A percentile compares a stretch with the other conserved stretches of the same genome.
These are phyloP conservation scores for Beta macrorhiza DNA, from an alignment of 179 eudicot species.

Conservation along the genomic window DNA sequence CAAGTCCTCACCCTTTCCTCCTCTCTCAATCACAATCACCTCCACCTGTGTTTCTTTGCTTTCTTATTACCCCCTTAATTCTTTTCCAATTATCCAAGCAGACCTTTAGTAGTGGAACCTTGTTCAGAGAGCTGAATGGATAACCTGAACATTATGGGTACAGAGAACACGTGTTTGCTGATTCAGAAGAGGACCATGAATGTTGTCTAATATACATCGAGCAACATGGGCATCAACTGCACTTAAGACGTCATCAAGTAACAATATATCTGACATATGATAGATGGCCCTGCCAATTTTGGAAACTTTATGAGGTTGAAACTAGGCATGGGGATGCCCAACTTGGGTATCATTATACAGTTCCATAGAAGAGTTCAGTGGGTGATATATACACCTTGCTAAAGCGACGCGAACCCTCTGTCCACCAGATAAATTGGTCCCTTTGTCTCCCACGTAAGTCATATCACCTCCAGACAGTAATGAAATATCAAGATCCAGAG, in stretches of 20 bases:
- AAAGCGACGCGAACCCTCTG: slow-evolving; percentile 94
- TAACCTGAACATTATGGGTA: slow-evolving; percentile 83
- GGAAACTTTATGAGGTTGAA: background rate
- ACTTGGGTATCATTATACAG: background rate
- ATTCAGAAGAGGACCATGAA: slow-evolving; percentile 73
- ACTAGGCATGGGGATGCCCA: slow-evolving; percentile 6
- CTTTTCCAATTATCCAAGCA: too few species aligned
- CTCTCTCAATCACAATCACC: too few species aligned
- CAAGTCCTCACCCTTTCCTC: too few species aligned
- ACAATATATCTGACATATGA: slow-evolving; percentile 53
- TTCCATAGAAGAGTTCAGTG: slow-evolving; percentile 3
- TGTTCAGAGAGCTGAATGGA: background rate
- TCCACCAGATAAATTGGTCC: slow-evolving; percentile 89
- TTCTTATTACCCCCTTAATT: too few species aligned
- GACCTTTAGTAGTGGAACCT: background rate
- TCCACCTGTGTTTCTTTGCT: too few species aligned
- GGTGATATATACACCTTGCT: slow-evolving; percentile 57
- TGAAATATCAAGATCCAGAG: slow-evolving; percentile 77
- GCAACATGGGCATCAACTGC: slow-evolving; percentile 97
- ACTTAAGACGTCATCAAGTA: slow-evolving; percentile 94
- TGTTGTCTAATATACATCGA: slow-evolving; percentile 60
- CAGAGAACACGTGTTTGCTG: slow-evolving; percentile 71
- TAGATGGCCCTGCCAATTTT: slow-evolving; percentile 76
- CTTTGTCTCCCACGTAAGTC: slow-evolving; percentile 85
- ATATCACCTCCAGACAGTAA: slow-evolving; percentile 79